These are phyloP conservation scores for Diddensiella transvaalensis DNA, from an alignment of 805 yeast genomes.

Conservation along the genomic window DNA sequence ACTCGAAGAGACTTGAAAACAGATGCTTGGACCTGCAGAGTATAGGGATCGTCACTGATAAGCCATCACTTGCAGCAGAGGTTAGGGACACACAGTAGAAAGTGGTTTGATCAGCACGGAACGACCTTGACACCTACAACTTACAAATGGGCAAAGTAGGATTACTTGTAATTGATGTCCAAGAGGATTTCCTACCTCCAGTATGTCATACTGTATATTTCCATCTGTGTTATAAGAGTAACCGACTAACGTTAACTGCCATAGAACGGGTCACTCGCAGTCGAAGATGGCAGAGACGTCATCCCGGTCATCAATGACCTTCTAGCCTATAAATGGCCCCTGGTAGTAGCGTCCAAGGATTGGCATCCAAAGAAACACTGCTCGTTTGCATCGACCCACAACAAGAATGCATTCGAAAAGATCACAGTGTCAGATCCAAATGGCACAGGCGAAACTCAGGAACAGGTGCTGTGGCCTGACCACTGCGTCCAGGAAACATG, in stretches of 20 bases:
- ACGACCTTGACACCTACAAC: no score
- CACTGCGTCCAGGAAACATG: constrained; percentile 74
- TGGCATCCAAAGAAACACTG: constrained; percentile 82
- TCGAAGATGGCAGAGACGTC: constrained; percentile 56
- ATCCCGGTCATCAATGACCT: constrained; percentile 51
- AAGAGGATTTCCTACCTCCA: constrained; percentile 81
- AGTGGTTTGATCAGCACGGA: no score
- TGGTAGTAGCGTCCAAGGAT: constrained; percentile 72
- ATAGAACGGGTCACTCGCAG: constrained; percentile 71
- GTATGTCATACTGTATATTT: constrained; percentile 19
- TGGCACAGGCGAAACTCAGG: constrained; percentile 32
- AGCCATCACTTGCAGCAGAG: no score
- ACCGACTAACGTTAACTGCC: no score
- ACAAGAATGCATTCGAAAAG: constrained; percentile 47
- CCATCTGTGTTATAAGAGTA: neutral
- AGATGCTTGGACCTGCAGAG: no score
- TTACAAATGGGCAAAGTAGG: no score
- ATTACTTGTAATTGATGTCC: constrained; percentile 77
- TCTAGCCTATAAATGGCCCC: constrained; percentile 50
- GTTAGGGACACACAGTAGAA: no score
- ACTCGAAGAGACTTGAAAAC: no score
- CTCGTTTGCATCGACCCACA: constrained; percentile 76
- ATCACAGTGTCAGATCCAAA: constrained; percentile 51
- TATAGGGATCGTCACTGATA: no score
- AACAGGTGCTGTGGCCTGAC: constrained; percentile 75